Conservation (phyloP, 306 rosid genomes). For the Vigna trinervia region DNA sequence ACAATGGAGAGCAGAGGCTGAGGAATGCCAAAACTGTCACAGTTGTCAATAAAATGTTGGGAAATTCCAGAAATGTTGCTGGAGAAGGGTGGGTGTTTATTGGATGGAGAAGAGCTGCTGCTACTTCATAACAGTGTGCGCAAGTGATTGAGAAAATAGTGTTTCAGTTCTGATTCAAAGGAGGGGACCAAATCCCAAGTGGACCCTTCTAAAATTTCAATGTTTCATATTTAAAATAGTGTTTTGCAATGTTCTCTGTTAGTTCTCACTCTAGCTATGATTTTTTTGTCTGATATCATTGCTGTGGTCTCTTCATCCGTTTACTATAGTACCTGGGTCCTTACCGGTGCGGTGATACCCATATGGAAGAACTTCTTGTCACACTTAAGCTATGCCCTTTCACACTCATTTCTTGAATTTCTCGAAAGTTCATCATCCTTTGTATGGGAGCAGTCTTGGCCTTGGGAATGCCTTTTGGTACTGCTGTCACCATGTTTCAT, state of each 20-base stretch:
- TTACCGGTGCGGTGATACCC: too few species aligned
- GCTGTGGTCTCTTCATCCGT: too few species aligned
- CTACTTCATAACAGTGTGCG: not conserved
- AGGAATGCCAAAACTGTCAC: not conserved
- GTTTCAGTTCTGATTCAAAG: not conserved
- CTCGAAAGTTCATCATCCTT: too few species aligned
- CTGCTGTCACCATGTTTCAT: too few species aligned
- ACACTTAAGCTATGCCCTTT: too few species aligned
- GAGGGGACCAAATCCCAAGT: not conserved
- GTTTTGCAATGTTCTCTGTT: not conserved
- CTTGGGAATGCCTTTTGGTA: too few species aligned
- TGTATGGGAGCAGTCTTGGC: too few species aligned
- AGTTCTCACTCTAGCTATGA: not conserved
- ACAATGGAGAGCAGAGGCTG: not conserved
- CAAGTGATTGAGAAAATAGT: not conserved
- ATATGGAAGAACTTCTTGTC: too few species aligned
- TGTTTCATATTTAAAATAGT: too few species aligned
- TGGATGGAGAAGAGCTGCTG: not conserved
- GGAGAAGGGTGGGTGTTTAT: not conserved
- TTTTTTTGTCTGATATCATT: not conserved
- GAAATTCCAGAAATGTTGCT: not conserved
- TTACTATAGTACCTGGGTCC: not conserved
- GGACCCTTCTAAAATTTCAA: not conserved
- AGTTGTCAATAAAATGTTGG: not conserved
- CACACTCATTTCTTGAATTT: not conserved